These are phyloP conservation scores for Scheffersomyces ergatensis DNA, from an alignment of 805 yeast genomes.

Conservation along the genomic window DNA sequence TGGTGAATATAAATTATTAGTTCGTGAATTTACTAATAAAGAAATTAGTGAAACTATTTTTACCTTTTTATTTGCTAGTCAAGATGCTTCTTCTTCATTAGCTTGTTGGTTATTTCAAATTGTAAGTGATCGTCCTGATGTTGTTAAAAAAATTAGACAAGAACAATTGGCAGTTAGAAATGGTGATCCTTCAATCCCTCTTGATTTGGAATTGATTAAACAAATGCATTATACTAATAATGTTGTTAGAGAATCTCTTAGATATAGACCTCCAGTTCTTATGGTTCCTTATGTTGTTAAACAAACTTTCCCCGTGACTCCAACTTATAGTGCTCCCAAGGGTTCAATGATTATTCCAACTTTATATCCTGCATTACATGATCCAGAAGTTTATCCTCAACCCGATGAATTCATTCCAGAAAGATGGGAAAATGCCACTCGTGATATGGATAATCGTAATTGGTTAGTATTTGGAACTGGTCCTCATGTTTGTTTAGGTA, in stretches of 20 bases:
- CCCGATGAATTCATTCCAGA: slow-evolving; percentile 96
- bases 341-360: slow-evolving; percentile 98
- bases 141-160: slow-evolving; percentile 79
- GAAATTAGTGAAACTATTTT: slow-evolving; percentile 96
- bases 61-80: slow-evolving; percentile 96
- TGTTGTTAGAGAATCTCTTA: slow-evolving; percentile 89
- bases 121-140: slow-evolving; percentile 93
- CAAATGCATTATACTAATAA: slow-evolving; percentile 82
- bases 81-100: slow-evolving; percentile 95
- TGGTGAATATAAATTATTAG: slow-evolving; percentile 53
- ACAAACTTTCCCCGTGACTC: slow-evolving; percentile 78
- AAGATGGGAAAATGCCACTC: slow-evolving; percentile 88
- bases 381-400: slow-evolving; percentile 92
- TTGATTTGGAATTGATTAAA: slow-evolving; percentile 74
- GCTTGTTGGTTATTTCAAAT: slow-evolving; percentile 98
- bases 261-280: slow-evolving; percentile 95
- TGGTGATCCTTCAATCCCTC: slow-evolving; percentile 63
- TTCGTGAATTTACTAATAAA: slow-evolving; percentile 82
- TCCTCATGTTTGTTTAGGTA: slow-evolving; percentile 94
- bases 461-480: slow-evolving; percentile 98
- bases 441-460: slow-evolving; percentile 75
- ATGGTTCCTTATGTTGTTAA: slow-evolving; percentile 98
- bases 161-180: slow-evolving; percentile 85
- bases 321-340: slow-evolving; percentile 87
- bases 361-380: slow-evolving; percentile 92